These are phyloP conservation scores for Neolentinus lepideus DNA, from an alignment of 1,284 basidiomycete genomes.

Conservation along the genomic window DNA sequence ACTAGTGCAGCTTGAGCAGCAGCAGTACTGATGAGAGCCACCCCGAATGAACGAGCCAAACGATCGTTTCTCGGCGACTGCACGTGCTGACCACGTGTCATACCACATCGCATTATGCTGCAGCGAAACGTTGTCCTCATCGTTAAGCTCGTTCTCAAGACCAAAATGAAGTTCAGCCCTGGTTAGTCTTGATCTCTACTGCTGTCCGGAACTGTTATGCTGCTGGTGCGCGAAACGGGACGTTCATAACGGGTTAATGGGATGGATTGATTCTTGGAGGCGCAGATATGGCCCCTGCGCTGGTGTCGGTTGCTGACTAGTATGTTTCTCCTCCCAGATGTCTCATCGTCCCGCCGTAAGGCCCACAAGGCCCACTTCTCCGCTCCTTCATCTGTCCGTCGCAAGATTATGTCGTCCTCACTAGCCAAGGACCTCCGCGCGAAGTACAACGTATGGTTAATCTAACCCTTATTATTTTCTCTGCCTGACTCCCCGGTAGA, in stretches of 20 bases:
- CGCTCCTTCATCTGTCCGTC: slow-evolving; percentile 88
- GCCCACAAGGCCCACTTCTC: slow-evolving; percentile 94
- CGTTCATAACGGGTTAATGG: slow-evolving; percentile 21
- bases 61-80: background rate
- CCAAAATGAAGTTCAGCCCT: slow-evolving; percentile 73
- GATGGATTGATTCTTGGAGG: slow-evolving; percentile 45
- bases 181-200: slow-evolving; percentile 42
- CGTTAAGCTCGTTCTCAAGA: slow-evolving; percentile 44
- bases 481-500: slow-evolving; percentile 33
- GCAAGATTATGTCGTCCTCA: slow-evolving; percentile 97
- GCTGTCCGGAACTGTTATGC: slow-evolving; percentile 12
- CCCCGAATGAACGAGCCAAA: too few relatives aligned
- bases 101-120: background rate
- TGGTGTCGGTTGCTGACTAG: slow-evolving; percentile 16
- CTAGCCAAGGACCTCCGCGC: slow-evolving; percentile 92
- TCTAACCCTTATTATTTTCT: background rate
- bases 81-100: background rate
- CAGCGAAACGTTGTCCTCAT: slow-evolving; percentile 29
- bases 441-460: slow-evolving; percentile 81
- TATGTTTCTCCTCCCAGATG: slow-evolving; percentile 40
- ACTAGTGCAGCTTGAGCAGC: background rate
- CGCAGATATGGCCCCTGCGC: slow-evolving; percentile 35
- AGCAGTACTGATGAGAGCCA: too few relatives aligned
- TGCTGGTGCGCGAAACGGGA: slow-evolving; percentile 14
- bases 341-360: slow-evolving; percentile 91